Percentiles rank a stretch among this genome's conserved stretches.
phyloP scores from a whole-genome alignment of 768 basidiomycete genomes.

The Suillus spraguei region DNA sequence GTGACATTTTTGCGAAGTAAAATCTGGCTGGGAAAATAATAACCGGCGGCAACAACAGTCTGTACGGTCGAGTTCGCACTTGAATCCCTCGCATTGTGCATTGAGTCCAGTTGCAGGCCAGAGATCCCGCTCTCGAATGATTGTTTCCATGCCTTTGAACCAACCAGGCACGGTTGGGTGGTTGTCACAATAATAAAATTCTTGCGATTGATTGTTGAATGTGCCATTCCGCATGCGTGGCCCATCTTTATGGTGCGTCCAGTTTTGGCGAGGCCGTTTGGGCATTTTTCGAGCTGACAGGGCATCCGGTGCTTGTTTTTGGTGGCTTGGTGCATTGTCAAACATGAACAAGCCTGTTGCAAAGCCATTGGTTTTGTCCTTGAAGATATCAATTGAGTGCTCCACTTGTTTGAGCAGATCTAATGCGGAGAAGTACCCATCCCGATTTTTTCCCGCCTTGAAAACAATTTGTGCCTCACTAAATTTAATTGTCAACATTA shows the following conservation, averaged over 20 bases:
- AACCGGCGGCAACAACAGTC: neutral
- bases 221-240: neutral
- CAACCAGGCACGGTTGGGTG: neutral
- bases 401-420: constrained; percentile 24
- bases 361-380: constrained; percentile 15
- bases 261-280: neutral
- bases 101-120: neutral
- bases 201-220: neutral
- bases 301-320: constrained; percentile 24
- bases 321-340: constrained; percentile 32
- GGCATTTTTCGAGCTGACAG: constrained; percentile 27
- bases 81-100: neutral
- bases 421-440: constrained; percentile 28
- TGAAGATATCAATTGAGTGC: constrained; percentile 25
- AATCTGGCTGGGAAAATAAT: neutral
- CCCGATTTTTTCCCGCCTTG: constrained; percentile 23
- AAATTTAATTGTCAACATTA: neutral
- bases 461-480: constrained; percentile 17
- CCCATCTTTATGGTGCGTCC: neutral
- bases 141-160: neutral
- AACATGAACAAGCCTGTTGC: constrained; percentile 26
- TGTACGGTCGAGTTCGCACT: neutral
- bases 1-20: neutral
- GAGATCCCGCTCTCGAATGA: neutral
- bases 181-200: neutral